Evolutionary conservation across 805 yeast genomes (phyloP).

Genomic region (Kazachstania martiniae): DNA sequence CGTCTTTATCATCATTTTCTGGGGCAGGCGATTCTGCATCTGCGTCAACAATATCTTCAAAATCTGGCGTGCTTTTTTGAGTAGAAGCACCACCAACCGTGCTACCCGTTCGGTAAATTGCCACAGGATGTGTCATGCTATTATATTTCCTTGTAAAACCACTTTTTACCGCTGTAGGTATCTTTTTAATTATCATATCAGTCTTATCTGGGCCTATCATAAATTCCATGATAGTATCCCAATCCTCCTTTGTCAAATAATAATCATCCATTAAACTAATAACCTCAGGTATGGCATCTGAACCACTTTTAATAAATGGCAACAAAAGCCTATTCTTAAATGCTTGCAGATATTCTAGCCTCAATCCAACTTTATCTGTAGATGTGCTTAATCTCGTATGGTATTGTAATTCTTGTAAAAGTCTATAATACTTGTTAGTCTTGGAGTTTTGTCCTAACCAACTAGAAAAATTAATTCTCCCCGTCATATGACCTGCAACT

Average conservation of each 20-base stretch:
- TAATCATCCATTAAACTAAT: slow-evolving; percentile 74
- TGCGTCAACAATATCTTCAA: slow-evolving; percentile 29
- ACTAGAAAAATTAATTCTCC: slow-evolving; percentile 67
- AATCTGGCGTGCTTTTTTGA: slow-evolving; percentile 21
- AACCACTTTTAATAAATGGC: slow-evolving; percentile 48
- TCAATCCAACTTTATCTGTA: slow-evolving; percentile 60
- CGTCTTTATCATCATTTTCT: slow-evolving; percentile 18
- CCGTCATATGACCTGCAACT: slow-evolving; percentile 60
- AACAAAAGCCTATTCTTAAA: slow-evolving; percentile 43
- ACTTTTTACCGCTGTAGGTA: slow-evolving; percentile 70
- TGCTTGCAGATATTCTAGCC: slow-evolving; percentile 66
- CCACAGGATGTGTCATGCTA: slow-evolving; percentile 65
- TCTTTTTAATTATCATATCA: slow-evolving; percentile 39
- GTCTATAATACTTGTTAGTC: slow-evolving; percentile 61
- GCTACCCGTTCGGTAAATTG: slow-evolving; percentile 66
- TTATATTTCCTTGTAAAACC: slow-evolving; percentile 85
- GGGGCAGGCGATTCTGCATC: slow-evolving; percentile 22
- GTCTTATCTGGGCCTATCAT: slow-evolving; percentile 54
- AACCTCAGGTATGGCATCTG: slow-evolving; percentile 54
- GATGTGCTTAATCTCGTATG: slow-evolving; percentile 75
- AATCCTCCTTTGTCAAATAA: slow-evolving; percentile 80
- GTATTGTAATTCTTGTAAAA: slow-evolving; percentile 79
- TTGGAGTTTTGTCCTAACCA: slow-evolving; percentile 91
- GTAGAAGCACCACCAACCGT: slow-evolving; percentile 31
- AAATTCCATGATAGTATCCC: slow-evolving; percentile 80